Base-by-base conservation (phyloP, 495 filamentous ascomycete genomes). In the Penicillium ucsense region DNA sequence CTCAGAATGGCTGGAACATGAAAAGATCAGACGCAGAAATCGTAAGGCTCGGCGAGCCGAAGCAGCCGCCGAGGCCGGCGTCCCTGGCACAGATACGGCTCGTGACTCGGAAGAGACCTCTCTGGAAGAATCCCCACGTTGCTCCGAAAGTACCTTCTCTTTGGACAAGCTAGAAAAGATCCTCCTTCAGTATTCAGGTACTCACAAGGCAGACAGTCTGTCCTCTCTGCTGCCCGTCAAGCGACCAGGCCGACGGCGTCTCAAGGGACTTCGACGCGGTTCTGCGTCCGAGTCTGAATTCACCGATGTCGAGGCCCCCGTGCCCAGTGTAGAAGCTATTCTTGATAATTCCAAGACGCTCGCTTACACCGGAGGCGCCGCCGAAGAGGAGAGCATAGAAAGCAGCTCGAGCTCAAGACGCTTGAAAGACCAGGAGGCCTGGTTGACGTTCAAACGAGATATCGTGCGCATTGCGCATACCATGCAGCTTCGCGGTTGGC, bases 271-370 rank as follows among this genome's bases (percentile, higher is more conserved):
- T 31, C 63, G 66, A 42, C 64, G 62, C 45, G 67, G 59, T 31
- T 74, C 65, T 31, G 62, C 85, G 20, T 94, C 88, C 0, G 89
- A 94, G 53, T 92, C 87, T 3, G 89, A 95, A 43, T 83, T 79
- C 52, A 72, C 77, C 9, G 87, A 91, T 45, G 71, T 74, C 9
- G 86, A 92, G 39, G 70, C 79, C 27, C 52, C 81, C 31, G 84
- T 91, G 3, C 88, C 88, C 5, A 76, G 72, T 50, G 90, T 88
- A 48, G 88, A 96, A 56, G 85, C 76, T 9, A 61, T 79, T 4
- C 76, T 96, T 31, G 88, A 96, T 61, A 96, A 96, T 57, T 85
- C 88, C 5, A 91, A 88, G 63, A 91, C 88, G 0, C 62, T 94
- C 48, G 77, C 82, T 29, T 94, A 91, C 60, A 74, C 69, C 11